A percentile compares a stretch with the other conserved stretches of the same genome.
These are phyloP conservation scores for Gnetum montanum DNA, from an alignment of 75 land plant species.

Conservation along the genomic window DNA sequence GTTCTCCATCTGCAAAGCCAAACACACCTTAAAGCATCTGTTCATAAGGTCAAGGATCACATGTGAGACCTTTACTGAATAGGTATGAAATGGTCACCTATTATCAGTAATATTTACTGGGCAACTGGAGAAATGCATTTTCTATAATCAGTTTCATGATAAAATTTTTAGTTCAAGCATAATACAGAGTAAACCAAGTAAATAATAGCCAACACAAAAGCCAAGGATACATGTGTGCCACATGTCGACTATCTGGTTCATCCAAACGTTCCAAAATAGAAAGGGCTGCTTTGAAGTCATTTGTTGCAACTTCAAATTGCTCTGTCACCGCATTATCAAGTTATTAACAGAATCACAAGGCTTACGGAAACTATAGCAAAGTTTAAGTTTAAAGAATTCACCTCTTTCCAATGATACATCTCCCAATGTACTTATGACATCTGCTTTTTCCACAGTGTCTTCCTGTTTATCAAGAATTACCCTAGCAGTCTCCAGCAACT, in stretches of 20 bases:
- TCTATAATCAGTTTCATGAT: too few species aligned
- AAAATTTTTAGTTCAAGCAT: slow-evolving; percentile 11
- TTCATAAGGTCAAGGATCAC: too few species aligned
- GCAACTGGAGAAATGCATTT: too few species aligned
- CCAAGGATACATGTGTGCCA: slow-evolving; percentile 84
- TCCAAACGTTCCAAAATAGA: slow-evolving; percentile 62
- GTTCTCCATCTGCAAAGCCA: slow-evolving; percentile 68
- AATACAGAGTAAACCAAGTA: not conserved
- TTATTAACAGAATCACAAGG: not conserved
- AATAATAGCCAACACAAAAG: not conserved
- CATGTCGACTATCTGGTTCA: slow-evolving; percentile 64
- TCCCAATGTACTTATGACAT: slow-evolving; percentile 71
- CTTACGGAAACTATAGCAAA: too few species aligned
- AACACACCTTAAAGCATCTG: slow-evolving; percentile 80
- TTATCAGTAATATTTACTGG: too few species aligned
- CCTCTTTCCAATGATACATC: slow-evolving; percentile 96
- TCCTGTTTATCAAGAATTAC: slow-evolving; percentile 41
- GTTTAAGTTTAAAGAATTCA: slow-evolving; percentile 3
- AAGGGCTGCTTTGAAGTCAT: slow-evolving; percentile 75
- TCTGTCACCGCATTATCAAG: slow-evolving; percentile 33
- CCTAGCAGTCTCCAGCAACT: slow-evolving; percentile 90
- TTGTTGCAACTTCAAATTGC: slow-evolving; percentile 77
- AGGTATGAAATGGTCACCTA: too few species aligned
- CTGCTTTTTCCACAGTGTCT: slow-evolving; percentile 3
- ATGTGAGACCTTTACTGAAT: too few species aligned